These are phyloP conservation scores for Pichia sp. DNA, from an alignment of 1,139 yeast species.

Conservation along the genomic window DNA sequence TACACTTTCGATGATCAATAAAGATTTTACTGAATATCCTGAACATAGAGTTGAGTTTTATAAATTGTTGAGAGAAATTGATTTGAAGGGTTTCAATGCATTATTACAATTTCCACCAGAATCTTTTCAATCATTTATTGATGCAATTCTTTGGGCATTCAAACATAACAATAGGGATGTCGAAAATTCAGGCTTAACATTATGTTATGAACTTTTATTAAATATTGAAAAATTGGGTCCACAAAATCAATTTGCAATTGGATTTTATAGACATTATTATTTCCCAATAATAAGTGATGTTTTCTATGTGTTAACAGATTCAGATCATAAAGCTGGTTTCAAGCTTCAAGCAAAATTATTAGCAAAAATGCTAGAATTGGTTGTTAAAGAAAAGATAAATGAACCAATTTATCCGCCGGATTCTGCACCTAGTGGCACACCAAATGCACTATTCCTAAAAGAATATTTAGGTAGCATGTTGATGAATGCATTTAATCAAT, in stretches of 20 bases:
- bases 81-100: slow-evolving; percentile 79
- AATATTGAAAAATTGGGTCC: slow-evolving; percentile 72
- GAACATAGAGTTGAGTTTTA: slow-evolving; percentile 97
- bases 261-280: slow-evolving; percentile 83
- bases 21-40: slow-evolving; percentile 93
- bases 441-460: slow-evolving; percentile 71
- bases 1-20: slow-evolving; percentile 90
- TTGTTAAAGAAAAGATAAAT: slow-evolving; percentile 66
- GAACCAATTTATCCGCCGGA: slow-evolving; percentile 68
- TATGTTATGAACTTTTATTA: slow-evolving; percentile 73
- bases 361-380: slow-evolving; percentile 77
- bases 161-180: slow-evolving; percentile 95
- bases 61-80: slow-evolving; percentile 79
- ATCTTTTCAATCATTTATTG: slow-evolving; percentile 84
- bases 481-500: slow-evolving; percentile 82
- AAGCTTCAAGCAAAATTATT: slow-evolving; percentile 79
- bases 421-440: slow-evolving; percentile 76
- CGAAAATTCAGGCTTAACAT: slow-evolving; percentile 79
- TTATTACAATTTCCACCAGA: slow-evolving; percentile 83
- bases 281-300: slow-evolving; percentile 88
- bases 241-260: slow-evolving; percentile 71
- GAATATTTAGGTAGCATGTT: slow-evolving; percentile 80
- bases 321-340: slow-evolving; percentile 97
- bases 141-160: slow-evolving; percentile 96
- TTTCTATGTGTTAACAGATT: slow-evolving; percentile 88